Evolutionary conservation across 495 filamentous ascomycete species (phyloP), one percentile per base, ranked within the genome.

Genomic region (Pyrenopolyporus hunteri): DNA sequence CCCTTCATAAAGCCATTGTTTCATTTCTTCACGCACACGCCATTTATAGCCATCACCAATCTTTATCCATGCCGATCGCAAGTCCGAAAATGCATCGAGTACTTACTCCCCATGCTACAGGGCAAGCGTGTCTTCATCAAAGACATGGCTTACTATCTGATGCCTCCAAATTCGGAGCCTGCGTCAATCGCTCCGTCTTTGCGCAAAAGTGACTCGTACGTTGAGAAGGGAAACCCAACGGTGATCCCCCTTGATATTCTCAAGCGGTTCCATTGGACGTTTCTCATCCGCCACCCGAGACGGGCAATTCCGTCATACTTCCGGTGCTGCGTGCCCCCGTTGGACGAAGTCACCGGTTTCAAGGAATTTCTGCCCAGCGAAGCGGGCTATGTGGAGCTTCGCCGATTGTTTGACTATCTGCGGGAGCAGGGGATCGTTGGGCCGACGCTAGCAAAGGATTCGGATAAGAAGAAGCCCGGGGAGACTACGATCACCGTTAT

Each of bases 91-190:
- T 51, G 44, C 29, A 62, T 22, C 31, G 29, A 37, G 11, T 29
- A 64, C 46, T 66, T 45, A 59, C 39, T 25, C 42, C 44, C 7
- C 13, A 42, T 53, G 9, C 1, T 50, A 29, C 64, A 89, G 85
- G 82, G 80, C 63, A 97, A 96, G 76, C 88, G 94, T 53, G 74
- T 96, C 64, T 96, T 98, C 80, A 94, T 98, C 83, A 98, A 98
- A 73, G 94, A 98, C 73, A 98, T 98, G 69, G 83, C 88, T 31
- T 86, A 97, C 72, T 97, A 97, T 71, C 77, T 96, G 36, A 75
- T 89, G 51, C 91, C 93, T 4, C 92, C 91, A 2, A 70, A 86
- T 58, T 76, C 78, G n/a, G 79, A 86, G 49, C 78, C 82, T 13
- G 83, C 89, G 33, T 80, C 74, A 29, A 86, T 93, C 52, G 90